Conservation (phyloP, 2,329 filamentous ascomycete genomes). For the Fusarium sp. region DNA sequence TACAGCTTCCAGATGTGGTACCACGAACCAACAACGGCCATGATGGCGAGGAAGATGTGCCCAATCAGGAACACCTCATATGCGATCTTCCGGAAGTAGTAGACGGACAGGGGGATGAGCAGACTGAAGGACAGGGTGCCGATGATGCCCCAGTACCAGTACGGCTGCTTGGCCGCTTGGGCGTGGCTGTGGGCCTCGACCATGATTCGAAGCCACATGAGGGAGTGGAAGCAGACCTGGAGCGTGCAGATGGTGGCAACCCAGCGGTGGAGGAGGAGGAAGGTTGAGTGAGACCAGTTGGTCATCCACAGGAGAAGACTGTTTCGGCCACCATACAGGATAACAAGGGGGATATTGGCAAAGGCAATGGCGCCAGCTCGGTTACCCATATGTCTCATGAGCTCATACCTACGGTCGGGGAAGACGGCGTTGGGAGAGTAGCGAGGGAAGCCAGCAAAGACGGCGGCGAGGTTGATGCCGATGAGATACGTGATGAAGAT, state of each 20-base stretch:
- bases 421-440: conserved; percentile 47
- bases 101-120: conserved; percentile 48
- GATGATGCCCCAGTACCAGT: conserved; percentile 59
- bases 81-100: conserved; percentile 50
- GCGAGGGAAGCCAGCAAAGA: conserved; percentile 44
- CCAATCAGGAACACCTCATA: conserved; percentile 59
- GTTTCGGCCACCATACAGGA: conserved; percentile 60
- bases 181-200: conserved; percentile 43
- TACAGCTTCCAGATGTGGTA: conserved; percentile 55
- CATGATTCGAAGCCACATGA: conserved; percentile 54
- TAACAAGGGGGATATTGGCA: conserved; percentile 53
- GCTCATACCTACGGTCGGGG: conserved; percentile 34
- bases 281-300: conserved; percentile 62
- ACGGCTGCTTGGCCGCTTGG: conserved; percentile 43
- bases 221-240: conserved; percentile 59
- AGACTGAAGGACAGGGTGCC: conserved; percentile 50
- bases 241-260: conserved; percentile 57
- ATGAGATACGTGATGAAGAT: conserved; percentile 57
- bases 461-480: conserved; percentile 51
- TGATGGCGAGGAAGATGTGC: conserved; percentile 55
- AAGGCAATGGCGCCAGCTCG: conserved; percentile 56
- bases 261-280: conserved; percentile 62
- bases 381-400: conserved; percentile 52
- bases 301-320: conserved; percentile 61
- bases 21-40: conserved; percentile 57